Evolutionary conservation across 1,284 basidiomycete species (phyloP), one percentile per base, ranked within the genome.

Genomic region (Irpex lacteus): DNA sequence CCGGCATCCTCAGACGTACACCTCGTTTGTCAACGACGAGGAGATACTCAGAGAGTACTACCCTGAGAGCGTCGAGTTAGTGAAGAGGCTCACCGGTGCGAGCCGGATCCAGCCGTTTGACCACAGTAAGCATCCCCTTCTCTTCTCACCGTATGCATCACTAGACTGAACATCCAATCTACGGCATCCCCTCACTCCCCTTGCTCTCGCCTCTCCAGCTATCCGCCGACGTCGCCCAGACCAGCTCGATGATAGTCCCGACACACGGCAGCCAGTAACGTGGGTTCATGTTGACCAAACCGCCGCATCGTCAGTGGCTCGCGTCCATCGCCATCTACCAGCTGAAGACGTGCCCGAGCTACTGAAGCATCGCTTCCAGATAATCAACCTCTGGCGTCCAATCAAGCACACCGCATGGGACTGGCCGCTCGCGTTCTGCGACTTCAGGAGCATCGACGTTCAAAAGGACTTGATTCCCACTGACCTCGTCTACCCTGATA

Each of bases 381-480:
- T 90, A 60, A 84, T 91, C 75, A 91, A 91, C 75, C 81, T 91
- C 63, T 91, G 89, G 89, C 76, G 88, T 6, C 88, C 89, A 1
- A 86, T 91, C 65, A 68, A 73, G 5, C 75, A 82, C 65, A 71
- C 83, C 2, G 85, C 86, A 7, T 72, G 76, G 44, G 88, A 90
- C 70, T 81, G 77, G 76, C 89, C 89, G 1, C 79, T 90, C 50
- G 84, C 84, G 1, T 75, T 90, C 4, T 88, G 86, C 69, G 89
- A 91, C 69, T 87, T 75, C 68, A 73, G 84, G 32, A 83, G 78
- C 40, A 81, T 91, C n/a, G 78, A 85, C 66, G 60, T 69, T 2
- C 69, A 79, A 65, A 73, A 74, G 18, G 85, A 88, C 69, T 73
- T 85, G 9, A 75, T 84, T 18, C 79, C 84, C 1, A 77, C 82